Conservation (phyloP, 2,329 filamentous ascomycete species). For the Aspergillus chevalieri region DNA sequence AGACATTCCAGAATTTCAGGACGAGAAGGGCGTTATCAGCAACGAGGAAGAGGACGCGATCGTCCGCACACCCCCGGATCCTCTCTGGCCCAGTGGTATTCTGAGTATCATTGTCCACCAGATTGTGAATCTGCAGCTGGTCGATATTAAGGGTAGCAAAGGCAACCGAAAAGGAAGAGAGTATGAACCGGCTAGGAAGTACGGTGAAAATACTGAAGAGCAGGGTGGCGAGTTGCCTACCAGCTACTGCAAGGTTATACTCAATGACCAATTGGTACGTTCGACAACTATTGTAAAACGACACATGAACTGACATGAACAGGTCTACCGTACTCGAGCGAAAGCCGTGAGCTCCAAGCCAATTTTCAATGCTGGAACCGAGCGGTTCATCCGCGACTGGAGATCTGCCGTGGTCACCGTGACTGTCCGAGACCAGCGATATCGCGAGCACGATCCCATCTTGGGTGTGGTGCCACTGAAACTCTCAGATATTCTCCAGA, state of each 20-base stretch:
- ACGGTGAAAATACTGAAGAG: conserved; percentile 82
- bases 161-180: conserved; percentile 78
- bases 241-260: conserved; percentile 85
- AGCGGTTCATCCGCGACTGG: conserved; percentile 91
- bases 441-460: conserved; percentile 90
- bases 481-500: conserved; percentile 79
- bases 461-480: conserved; percentile 87
- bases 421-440: conserved; percentile 78
- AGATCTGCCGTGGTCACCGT: conserved; percentile 78
- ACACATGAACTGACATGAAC: conserved; percentile 5
- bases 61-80: conserved; percentile 83
- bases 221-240: conserved; percentile 73
- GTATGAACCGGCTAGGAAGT: conserved; percentile 79
- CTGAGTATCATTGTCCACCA: conserved; percentile 84
- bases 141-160: conserved; percentile 77
- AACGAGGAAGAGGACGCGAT: conserved; percentile 75
- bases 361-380: conserved; percentile 94
- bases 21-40: conserved; percentile 75
- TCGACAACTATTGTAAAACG: neutral
- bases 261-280: conserved; percentile 73
- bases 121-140: conserved; percentile 89
- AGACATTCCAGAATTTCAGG: conserved; percentile 71
- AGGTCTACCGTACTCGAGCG: conserved; percentile 83
- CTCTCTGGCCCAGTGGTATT: conserved; percentile 90
- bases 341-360: conserved; percentile 93